Base-by-base conservation (phyloP, 371 early-diverging fungal species). In the Mortierella sp. region DNA sequence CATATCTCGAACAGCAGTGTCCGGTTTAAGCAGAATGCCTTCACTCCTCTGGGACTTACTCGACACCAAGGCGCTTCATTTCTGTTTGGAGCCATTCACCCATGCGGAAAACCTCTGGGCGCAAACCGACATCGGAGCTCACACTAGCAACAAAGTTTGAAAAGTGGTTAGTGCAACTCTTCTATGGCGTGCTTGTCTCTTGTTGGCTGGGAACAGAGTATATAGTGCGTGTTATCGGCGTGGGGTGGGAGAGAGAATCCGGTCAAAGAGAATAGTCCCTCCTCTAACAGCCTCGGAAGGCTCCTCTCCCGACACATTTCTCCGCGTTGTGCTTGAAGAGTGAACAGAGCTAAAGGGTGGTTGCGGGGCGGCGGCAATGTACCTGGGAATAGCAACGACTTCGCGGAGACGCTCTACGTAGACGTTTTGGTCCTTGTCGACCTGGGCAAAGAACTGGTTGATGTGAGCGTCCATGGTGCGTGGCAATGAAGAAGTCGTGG, bases 371-470 rank as follows among this genome's bases (percentile, higher is more conserved):
- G 18, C 27, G 30, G 31, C n/a, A 42, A 43, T 51, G 63, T 87
- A 91, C 92, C 91, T 90, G 51, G 95, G 94, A 61, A 98, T 97
- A 43, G 93, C 96, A 26, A 98, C 97, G 31, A 88, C 93, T 81
- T 96, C 95, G 50, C 91, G 90, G 57, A 98, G 90, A 68, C 91
- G 84, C 54, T 92, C 88, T 71, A 97, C 85, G 78, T 92, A 96
- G 74, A 84, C 82, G 58, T 89, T 81, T 78, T 94, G 90, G 82
- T 94, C 88, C 67, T 89, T 76, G 68, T 94, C 93, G 61, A 96
- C 90, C 72, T 91, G 89, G 21, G 87, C 85, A 78, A 92, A 90
- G 82, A 89, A 87, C 69, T 85, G 56, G 61, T 58, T 69, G 55
- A 74, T 64, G 6, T 61, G 62, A 21, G 69, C 69, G 64, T 64